Base-by-base conservation (phyloP, 108 stramenopile species). In the Cafeteria roenbergensis region DNA sequence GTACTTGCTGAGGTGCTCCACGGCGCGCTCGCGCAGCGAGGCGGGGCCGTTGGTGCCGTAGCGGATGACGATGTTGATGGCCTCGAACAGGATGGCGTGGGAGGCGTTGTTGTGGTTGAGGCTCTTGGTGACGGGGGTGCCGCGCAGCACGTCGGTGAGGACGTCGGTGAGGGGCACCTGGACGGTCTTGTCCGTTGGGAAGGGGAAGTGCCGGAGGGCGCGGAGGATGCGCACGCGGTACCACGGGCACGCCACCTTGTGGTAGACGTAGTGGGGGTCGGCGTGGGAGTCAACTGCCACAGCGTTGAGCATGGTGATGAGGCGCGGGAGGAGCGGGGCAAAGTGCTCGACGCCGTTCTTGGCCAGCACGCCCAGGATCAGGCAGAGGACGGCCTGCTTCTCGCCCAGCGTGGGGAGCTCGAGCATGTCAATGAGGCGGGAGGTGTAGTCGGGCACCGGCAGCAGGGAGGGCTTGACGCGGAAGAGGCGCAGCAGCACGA, bases 101-200 rank as follows among this genome's bases (percentile, higher is more conserved):
- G 93, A 90, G 38, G 93, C 95, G 68, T 93, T 97, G 55, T 86
- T 91, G 71, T 92, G 93, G 79, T 96, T 96, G 63, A 92, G 90
- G n/a, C 84, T 86, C 35, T 90, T 88, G 35, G 87, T 88, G 1
- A 95, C 88, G 48, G 87, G 86, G 6, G 90, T 90, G 68, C 88
- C 88, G 30, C 85, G 86, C 62, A 92, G 63, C 72, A 92, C 90
- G 63, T 84, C 85, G 0, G 84, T 81, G 34, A 97, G 84, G 48
- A 88, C 83, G 54, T 82, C 85, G 48, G 81, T 77, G 8, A 97
- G 78, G 21, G 33, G 2, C 25, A 12, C 8, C 32, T 60, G 20
- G n/a, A 63, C 17, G n/a, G 28, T 38, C 67, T 88, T 73, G 30
- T 84, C 78, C 35, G 54, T 65, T 1, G 82, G 79, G 3, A 66